Evolutionary conservation across 805 yeast species (phyloP).

Genomic region (Ogataea parapolymorpha): DNA sequence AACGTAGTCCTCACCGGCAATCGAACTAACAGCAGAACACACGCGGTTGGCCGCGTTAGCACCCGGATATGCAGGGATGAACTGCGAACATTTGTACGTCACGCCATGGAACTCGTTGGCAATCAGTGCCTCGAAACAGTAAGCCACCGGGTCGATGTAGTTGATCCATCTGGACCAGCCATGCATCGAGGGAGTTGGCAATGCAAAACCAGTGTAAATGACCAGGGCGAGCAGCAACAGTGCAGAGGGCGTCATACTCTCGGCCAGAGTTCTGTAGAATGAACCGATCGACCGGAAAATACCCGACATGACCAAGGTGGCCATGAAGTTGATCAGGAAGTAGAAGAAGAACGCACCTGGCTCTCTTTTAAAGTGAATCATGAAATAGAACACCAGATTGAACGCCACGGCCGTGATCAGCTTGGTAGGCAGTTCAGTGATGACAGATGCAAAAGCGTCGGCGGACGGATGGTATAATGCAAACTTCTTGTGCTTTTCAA

Average conservation of each 20-base stretch:
- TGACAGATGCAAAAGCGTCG: slow-evolving; percentile 51
- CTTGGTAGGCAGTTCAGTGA: slow-evolving; percentile 50
- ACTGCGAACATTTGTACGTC: slow-evolving; percentile 43
- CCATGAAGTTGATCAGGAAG: slow-evolving; percentile 38
- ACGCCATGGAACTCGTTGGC: slow-evolving; percentile 53
- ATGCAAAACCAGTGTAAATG: slow-evolving; percentile 53
- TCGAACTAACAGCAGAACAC: slow-evolving; percentile 50
- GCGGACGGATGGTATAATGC: slow-evolving; percentile 58
- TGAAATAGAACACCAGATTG: slow-evolving; percentile 47
- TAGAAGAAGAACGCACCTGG: slow-evolving; percentile 55
- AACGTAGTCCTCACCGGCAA: slow-evolving; percentile 50
- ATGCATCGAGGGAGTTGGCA: slow-evolving; percentile 51
- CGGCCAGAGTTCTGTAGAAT: slow-evolving; percentile 41
- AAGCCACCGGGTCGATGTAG: slow-evolving; percentile 53
- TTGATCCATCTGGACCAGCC: slow-evolving; percentile 66
- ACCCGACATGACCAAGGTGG: slow-evolving; percentile 51
- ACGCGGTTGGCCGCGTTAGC: slow-evolving; percentile 22
- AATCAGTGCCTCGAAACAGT: slow-evolving; percentile 56
- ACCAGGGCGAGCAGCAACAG: slow-evolving; percentile 44
- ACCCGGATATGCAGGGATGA: slow-evolving; percentile 41
- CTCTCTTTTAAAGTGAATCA: slow-evolving; percentile 47
- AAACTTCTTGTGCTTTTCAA: slow-evolving; percentile 54
- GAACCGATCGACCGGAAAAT: slow-evolving; percentile 52
- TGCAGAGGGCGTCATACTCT: slow-evolving; percentile 57
- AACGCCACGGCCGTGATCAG: slow-evolving; percentile 40